Evolutionary conservation across 176 grass and related monocot species (phyloP).

Genomic region (Eleusine indica): DNA sequence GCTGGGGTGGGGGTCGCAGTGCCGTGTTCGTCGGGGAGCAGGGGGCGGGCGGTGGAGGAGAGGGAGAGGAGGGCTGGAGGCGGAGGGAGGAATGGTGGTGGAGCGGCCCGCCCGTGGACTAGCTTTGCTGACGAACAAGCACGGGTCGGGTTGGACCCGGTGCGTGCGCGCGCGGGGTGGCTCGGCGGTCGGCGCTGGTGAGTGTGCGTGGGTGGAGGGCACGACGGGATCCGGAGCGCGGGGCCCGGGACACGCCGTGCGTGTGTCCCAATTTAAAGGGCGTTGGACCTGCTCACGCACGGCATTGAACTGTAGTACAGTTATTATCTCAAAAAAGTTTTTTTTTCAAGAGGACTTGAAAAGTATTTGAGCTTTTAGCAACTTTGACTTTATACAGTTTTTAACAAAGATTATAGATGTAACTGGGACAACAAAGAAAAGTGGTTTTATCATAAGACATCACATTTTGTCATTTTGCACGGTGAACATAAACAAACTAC

Average conservation of each 20-base stretch:
- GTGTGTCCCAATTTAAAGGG: not conserved
- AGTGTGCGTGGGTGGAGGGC: not conserved
- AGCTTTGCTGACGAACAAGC: not conserved
- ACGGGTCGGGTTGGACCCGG: not conserved
- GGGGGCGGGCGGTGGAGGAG: not conserved
- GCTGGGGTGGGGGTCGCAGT: not conserved
- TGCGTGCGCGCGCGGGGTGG: not conserved
- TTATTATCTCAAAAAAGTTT: too few relatives aligned
- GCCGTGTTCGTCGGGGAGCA: constrained; percentile 29
- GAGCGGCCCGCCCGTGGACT: not conserved
- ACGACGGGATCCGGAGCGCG: not conserved
- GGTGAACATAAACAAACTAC: too few relatives aligned
- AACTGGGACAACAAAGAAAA: too few relatives aligned
- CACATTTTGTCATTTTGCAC: too few relatives aligned
- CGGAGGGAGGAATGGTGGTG: not conserved
- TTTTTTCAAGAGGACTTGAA: too few relatives aligned
- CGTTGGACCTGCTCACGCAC: not conserved
- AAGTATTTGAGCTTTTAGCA: too few relatives aligned
- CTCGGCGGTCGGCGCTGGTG: not conserved
- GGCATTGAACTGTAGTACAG: not conserved
- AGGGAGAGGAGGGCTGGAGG: not conserved
- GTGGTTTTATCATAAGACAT: too few relatives aligned
- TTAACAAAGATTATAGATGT: too few relatives aligned
- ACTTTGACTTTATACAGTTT: too few relatives aligned
- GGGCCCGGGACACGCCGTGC: not conserved